Percentiles rank a stretch among this genome's conserved stretches.
Evolutionary conservation across 495 filamentous ascomycete genomes (phyloP).

Genomic region (Tetracladium setigerum): DNA sequence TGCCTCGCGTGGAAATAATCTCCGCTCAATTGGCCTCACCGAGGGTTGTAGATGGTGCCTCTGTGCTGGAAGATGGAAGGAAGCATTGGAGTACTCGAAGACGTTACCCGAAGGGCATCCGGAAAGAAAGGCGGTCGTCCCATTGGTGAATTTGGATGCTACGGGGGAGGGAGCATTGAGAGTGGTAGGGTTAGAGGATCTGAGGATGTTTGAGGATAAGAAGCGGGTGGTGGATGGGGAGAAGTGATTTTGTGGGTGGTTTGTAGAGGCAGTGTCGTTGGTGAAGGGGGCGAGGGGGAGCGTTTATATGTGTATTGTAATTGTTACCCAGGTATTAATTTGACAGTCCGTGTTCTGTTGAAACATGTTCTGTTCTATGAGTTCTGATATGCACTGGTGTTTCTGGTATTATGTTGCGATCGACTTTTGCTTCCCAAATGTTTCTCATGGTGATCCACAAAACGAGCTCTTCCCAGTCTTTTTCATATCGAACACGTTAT

Average conservation of each 20-base stretch:
- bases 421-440: too few species aligned
- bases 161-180: slow-evolving; percentile 41
- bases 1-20: slow-evolving; percentile 48
- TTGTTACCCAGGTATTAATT: too few species aligned
- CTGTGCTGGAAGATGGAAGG: slow-evolving; percentile 44
- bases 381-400: too few species aligned
- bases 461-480: too few species aligned
- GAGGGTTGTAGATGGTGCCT: slow-evolving; percentile 55
- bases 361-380: too few species aligned
- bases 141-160: slow-evolving; percentile 36
- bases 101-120: slow-evolving; percentile 24
- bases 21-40: slow-evolving; percentile 42
- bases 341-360: too few species aligned
- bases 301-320: too few species aligned
- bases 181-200: slow-evolving; percentile 32
- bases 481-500: too few species aligned
- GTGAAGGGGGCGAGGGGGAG: not conserved
- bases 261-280: slow-evolving; percentile 1
- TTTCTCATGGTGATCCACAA: too few species aligned
- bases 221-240: slow-evolving; percentile 18
- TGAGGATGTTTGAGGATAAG: slow-evolving; percentile 36
- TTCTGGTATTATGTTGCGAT: too few species aligned
- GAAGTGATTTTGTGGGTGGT: not conserved
- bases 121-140: slow-evolving; percentile 27
- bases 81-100: slow-evolving; percentile 34